Evolutionary conservation across 2,329 filamentous ascomycete species (phyloP), one percentile per base, ranked within the genome.

Genomic region (Colletotrichum sp.): DNA sequence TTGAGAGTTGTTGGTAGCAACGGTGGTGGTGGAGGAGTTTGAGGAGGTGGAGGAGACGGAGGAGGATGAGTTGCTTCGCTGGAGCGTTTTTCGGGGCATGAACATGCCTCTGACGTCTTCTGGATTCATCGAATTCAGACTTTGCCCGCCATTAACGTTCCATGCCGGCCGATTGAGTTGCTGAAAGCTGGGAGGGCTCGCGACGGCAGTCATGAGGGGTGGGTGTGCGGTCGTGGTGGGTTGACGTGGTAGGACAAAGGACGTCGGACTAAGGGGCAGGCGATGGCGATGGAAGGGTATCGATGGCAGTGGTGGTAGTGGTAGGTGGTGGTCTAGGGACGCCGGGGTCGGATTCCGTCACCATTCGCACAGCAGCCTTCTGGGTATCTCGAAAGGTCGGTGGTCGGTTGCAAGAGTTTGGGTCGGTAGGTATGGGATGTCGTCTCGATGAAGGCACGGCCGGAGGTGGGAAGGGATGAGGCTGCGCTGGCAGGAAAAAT

Each of bases 71-170:
- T 95, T 98, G 80, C 93, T 93, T 82, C 96, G 92, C 83, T 96
- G 94, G 75, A 95, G 89, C 81, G 90, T 92, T 86, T 98, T 98
- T 79, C 95, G 94, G 81, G 95, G 94, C 90, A 94, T 93, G 83
- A 97, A 95, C 90, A 98, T 96, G 83, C 93, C 93, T 86, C 93
- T 92, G 77, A 93, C 91, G 84, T 98, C 95, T 86, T 98, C 95
- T 82, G 92, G 86, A 85, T 93, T 94, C 91, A 95, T 94, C 81
- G 93, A 89, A 86, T 90, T 87, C 79, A 86, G 84, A 71, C 83
- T 79, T 79, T 87, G 86, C 74, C 83, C 82, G 78, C 87, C 87
- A 84, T 88, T 91, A 90, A 89, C 86, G 82, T 89, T 87, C 91
- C 91, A 93, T 92, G 86, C 87, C 87, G 90, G 87, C 83, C 91